Percentiles rank a stretch among this genome's conserved stretches.
Conservation (phyloP, 2,329 filamentous ascomycete species). For the Hypoxylon sp. region DNA sequence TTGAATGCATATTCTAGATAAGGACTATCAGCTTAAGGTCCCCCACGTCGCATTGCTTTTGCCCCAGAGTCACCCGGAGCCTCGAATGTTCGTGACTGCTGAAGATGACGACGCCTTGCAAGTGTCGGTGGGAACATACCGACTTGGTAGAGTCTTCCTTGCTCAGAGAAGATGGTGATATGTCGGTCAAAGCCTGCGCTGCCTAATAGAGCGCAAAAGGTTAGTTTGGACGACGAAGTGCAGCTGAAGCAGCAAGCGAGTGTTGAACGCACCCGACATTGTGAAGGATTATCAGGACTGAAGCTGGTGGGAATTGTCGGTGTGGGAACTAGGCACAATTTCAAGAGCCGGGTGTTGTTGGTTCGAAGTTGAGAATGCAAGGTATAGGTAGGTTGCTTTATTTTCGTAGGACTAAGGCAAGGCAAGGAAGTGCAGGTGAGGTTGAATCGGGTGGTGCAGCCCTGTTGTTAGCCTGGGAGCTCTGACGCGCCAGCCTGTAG, state of each 20-base stretch:
- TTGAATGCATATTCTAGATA: slow-evolving; percentile 98
- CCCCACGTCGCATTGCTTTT: slow-evolving; percentile 38
- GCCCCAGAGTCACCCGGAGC: slow-evolving; percentile 16
- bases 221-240: slow-evolving; percentile 48
- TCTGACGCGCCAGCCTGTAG: slow-evolving; percentile 46
- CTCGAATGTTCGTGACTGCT: slow-evolving; percentile 21
- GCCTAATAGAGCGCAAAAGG: slow-evolving; percentile 63
- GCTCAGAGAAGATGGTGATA: slow-evolving; percentile 99
- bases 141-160: slow-evolving; percentile 99
- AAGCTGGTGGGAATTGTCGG: slow-evolving; percentile 27
- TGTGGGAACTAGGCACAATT: slow-evolving; percentile 6
- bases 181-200: slow-evolving; percentile 96
- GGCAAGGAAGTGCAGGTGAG: slow-evolving; percentile 13
- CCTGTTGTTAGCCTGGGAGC: slow-evolving; percentile 40
- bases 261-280: slow-evolving; percentile 63
- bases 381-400: not conserved
- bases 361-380: slow-evolving; percentile 1
- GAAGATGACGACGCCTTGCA: slow-evolving; percentile 32
- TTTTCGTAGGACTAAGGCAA: slow-evolving; percentile 5
- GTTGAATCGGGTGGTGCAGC: slow-evolving; percentile 27
- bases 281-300: slow-evolving; percentile 52
- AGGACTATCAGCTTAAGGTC: slow-evolving; percentile 45
- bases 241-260: slow-evolving; percentile 36
- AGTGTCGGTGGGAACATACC: slow-evolving; percentile 73
- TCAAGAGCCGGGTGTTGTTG: slow-evolving; percentile 1